Conservation (phyloP, 2,329 filamentous ascomycete species). For the Trichoderma sp. region DNA sequence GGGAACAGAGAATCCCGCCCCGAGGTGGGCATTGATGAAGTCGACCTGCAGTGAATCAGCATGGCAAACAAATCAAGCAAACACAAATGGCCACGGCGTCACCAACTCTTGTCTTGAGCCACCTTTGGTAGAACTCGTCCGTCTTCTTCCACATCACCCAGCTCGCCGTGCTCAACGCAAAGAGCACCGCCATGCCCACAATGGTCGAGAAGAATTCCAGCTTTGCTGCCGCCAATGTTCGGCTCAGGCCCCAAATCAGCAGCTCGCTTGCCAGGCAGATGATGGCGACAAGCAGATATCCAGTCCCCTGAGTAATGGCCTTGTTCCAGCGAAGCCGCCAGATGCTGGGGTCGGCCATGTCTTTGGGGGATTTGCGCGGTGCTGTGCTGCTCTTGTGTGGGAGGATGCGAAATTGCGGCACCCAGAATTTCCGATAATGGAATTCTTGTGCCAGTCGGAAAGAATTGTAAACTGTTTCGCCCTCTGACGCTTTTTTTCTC, state of each 20-base stretch:
- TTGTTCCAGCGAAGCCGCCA: conserved; percentile 22
- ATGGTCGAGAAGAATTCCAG: conserved; percentile 48
- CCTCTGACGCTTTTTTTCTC: background rate
- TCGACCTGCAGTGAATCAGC: conserved; percentile 38
- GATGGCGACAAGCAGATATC: conserved; percentile 33
- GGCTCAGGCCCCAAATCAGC: conserved; percentile 44
- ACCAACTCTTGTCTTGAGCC: conserved; percentile 36
- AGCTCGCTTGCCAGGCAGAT: conserved; percentile 43
- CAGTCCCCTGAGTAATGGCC: conserved; percentile 14
- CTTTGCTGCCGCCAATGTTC: conserved; percentile 30
- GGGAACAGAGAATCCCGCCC: conserved; percentile 49
- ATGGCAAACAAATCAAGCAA: background rate
- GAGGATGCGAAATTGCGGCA: conserved; percentile 3
- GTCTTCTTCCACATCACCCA: conserved; percentile 21
- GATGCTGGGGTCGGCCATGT: conserved; percentile 14
- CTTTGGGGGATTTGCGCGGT: background rate
- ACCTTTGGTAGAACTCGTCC: conserved; percentile 30
- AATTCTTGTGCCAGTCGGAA: background rate
- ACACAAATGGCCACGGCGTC: background rate
- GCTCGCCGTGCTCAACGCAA: conserved; percentile 33
- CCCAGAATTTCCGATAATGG: background rate
- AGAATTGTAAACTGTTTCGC: background rate
- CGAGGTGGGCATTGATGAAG: conserved; percentile 50
- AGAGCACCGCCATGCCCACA: conserved; percentile 44
- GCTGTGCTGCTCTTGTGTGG: background rate